Evolutionary conservation across 2,329 filamentous ascomycete species (phyloP), one percentile per base, ranked within the genome.

Genomic region (Aspergillus cejpii): DNA sequence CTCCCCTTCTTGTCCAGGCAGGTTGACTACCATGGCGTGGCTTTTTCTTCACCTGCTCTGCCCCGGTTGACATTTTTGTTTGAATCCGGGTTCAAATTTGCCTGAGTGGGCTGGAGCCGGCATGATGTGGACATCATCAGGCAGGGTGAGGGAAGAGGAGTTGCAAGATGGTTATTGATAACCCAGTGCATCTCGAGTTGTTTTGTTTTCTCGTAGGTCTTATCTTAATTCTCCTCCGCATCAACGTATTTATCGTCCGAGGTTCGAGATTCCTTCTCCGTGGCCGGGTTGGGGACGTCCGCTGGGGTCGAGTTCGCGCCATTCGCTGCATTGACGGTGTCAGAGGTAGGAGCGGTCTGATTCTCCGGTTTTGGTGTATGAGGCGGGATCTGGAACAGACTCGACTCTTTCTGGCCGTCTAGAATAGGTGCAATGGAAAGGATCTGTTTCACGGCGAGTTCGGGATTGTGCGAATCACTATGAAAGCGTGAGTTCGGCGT

Each of bases 401-500:
- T 68, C 33, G 70, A 68, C 19, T 72, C 64, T 56, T 77, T 79
- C 64, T 95, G 88, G 24, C 88, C 90, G 29, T 80, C 79, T 20
- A 97, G 63, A 48, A 98, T 85, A 1, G 92, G 88, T 41, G 87
- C 85, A 47, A 97, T 89, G 19, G 85, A 77, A 56, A 94, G 74
- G 44, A 97, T 89, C 64, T 97, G 91, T 60, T 94, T 78, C 4
- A 79, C 76, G 59, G 88, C 83, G 53, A 84, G 76, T 54, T 84
- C 72, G 1, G 87, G 80, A 3, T 84, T 78, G 20, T 77, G 68
- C 37, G 74, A 74, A 56, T 90, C 82, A 52, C 80, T 83, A 48
- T 21, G 15, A 11, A 29, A 34, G 33, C 37, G 20, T 29, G 10
- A 1, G 36, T 54, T 34, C 15, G 17, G 17, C 31, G 8, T 34